These are phyloP conservation scores for Saccharomycopsis fermentans DNA, from an alignment of 805 yeast genomes.

Conservation along the genomic window DNA sequence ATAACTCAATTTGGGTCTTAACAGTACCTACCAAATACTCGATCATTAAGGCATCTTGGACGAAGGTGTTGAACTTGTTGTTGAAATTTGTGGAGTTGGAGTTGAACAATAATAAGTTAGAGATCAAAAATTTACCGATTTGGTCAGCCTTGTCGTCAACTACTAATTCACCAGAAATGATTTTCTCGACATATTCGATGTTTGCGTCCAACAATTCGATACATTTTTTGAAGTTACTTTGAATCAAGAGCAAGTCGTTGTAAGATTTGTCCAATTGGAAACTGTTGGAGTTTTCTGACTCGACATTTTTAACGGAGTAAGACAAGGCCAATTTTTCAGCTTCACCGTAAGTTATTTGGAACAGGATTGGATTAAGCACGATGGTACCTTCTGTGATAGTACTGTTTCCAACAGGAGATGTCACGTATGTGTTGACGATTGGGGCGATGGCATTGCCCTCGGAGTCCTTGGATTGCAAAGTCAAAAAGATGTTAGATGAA, in stretches of 20 bases:
- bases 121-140: conserved; percentile 57
- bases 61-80: conserved; percentile 54
- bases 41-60: conserved; percentile 72
- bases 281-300: conserved; percentile 21
- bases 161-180: conserved; percentile 33
- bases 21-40: conserved; percentile 76
- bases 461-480: conserved; percentile 49
- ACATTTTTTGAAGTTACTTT: conserved; percentile 36
- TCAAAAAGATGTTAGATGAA: conserved; percentile 68
- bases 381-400: conserved; percentile 24
- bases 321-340: conserved; percentile 53
- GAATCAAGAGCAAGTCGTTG: conserved; percentile 37
- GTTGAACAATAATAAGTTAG: conserved; percentile 41
- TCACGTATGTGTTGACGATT: conserved; percentile 55
- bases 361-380: conserved; percentile 70
- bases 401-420: conserved; percentile 42
- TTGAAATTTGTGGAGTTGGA: conserved; percentile 41
- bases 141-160: conserved; percentile 45
- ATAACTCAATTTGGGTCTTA: conserved; percentile 73
- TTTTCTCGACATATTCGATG: conserved; percentile 36
- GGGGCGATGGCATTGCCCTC: conserved; percentile 42
- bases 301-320: conserved; percentile 33
- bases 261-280: conserved; percentile 27
- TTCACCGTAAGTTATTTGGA: conserved; percentile 44
- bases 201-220: conserved; percentile 40